Conservation (phyloP, 805 yeast genomes). For the Jamesozyma rosinii region DNA sequence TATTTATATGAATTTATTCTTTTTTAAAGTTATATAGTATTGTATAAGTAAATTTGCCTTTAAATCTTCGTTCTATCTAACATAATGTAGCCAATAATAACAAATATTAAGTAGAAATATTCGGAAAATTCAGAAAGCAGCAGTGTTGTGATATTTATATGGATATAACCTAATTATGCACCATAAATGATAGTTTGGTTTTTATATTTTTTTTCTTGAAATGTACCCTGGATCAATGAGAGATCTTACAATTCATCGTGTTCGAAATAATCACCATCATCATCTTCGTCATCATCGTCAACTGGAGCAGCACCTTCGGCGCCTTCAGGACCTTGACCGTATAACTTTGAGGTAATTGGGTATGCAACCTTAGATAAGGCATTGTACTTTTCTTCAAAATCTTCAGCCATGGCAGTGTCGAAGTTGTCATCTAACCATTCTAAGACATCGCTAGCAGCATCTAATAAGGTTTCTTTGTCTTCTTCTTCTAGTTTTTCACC, state of each 20-base stretch:
- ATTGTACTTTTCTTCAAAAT: conserved; percentile 85
- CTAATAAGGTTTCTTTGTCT: conserved; percentile 80
- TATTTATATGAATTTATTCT: not conserved
- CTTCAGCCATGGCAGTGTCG: conserved; percentile 84
- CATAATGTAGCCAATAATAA: not conserved
- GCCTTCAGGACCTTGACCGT: conserved; percentile 44
- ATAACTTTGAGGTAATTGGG: conserved; percentile 86
- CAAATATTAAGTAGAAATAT: not conserved
- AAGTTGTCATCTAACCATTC: conserved; percentile 84
- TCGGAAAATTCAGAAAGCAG: not conserved
- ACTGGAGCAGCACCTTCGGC: conserved; percentile 37
- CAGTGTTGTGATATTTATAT: not conserved
- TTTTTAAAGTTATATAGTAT: not conserved
- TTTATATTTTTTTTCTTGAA: not conserved
- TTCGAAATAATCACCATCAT: conserved; percentile 47
- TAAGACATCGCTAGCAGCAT: conserved; percentile 77
- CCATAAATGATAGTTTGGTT: not conserved
- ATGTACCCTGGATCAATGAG: not conserved
- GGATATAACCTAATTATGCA: not conserved
- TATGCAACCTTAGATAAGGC: conserved; percentile 71
- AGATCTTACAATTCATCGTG: conserved; percentile 54
- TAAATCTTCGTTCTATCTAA: not conserved
- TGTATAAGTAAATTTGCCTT: not conserved
- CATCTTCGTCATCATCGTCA: conserved; percentile 48
- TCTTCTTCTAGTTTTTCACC: conserved; percentile 80